Base-by-base conservation (phyloP, 192 early-diverging fungal genomes). In the Endogone sp. region DNA sequence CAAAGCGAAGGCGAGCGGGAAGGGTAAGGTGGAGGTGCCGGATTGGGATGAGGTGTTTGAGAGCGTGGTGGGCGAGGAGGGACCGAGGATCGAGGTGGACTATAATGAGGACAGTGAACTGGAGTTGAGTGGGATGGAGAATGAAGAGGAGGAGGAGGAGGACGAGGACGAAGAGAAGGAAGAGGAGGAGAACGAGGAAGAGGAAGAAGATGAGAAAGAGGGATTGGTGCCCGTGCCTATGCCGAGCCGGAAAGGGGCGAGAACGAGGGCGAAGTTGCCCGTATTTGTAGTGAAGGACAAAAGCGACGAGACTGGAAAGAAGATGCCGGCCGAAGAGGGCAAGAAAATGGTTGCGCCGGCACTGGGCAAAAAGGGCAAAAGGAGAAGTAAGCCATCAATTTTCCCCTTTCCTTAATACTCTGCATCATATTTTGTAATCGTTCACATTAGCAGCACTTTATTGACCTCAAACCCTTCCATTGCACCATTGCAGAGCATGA, bases 1-100 rank as follows among this genome's bases (percentile, higher is more conserved):
- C 68, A 32, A 76, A 74, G 79, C 75, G 66, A 81, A 80, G 56
- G 80, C 72, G 21, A 70, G 49, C 56, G 64, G 57, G 21, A 59
- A 62, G 3, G 30, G 65, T 2, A 68, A 74, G 29, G 82, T 75
- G 29, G 81, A 81, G 26, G 81, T 85, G 63, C 84, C 88, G 49
- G 92, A 93, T 62, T 94, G 92, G 92, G 93, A 97, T 65, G 92
- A 93, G 72, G 90, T 94, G 27, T 94, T 95, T 84, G 88, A 89
- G 63, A 89, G 85, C 72, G 92, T 93, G 31, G 90, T 92, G 49
- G 86, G 86, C 59, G 84, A 93, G 55, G 82, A 79, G 3, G 81
- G 70, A 59, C 69, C 75, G 37, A 67, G 55, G 56, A 72, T 82
- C 28, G 72, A 65, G 49, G 83, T 67, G 65, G 76, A 74, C 55